Evolutionary conservation across 2,329 filamentous ascomycete species (phyloP), one percentile per base, ranked within the genome.

Genomic region (Aureobasidium sp.): DNA sequence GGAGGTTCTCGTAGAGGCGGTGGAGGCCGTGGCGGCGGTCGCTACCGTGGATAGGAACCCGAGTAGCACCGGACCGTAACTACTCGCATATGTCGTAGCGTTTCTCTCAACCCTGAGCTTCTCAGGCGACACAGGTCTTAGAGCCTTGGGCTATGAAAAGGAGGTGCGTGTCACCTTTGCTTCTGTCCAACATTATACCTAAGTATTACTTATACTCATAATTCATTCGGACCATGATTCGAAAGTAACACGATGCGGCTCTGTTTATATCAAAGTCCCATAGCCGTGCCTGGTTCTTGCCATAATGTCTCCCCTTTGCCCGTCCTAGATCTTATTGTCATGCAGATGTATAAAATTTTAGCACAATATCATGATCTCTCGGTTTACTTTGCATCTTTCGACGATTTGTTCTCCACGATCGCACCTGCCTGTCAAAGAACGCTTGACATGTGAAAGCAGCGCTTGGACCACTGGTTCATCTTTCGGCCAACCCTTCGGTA

Each of bases 1-100:
- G 57, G 57, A 25, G 47, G 47, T 8, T 44, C 45, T 27, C 36
- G 57, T 34, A 62, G 63, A 61, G 55, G 65, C 39, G 66, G 68
- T 41, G 63, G 63, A 48, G 63, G 63, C 44, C 64, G 62, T 30
- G 67, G 68, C 53, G 63, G 64, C 25, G 67, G 68, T 53, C 66
- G 65, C 64, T 69, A 66, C 54, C 57, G 68, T 44, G 65, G 65
- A 44, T 70, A 58, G 59, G 47, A 45, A 6, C 39, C 29, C n/a
- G 59, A 36, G 5, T 44, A 42, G 11, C 16, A 25, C 13, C 13
- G 10, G 15, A 13, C 32, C 10, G 21, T 15, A 8, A 54, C 15
- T 16, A 8, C 10, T 29, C 11, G 41, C 36, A 16, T 1, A 13
- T 39, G 27, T 13, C 11, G 15, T 36, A 39, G 34, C 3, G 32